A percentile compares a stretch with the other conserved stretches of the same genome.
Evolutionary conservation across 169 alveolate species (phyloP).

Genomic region (Theileria luwenshuni): DNA sequence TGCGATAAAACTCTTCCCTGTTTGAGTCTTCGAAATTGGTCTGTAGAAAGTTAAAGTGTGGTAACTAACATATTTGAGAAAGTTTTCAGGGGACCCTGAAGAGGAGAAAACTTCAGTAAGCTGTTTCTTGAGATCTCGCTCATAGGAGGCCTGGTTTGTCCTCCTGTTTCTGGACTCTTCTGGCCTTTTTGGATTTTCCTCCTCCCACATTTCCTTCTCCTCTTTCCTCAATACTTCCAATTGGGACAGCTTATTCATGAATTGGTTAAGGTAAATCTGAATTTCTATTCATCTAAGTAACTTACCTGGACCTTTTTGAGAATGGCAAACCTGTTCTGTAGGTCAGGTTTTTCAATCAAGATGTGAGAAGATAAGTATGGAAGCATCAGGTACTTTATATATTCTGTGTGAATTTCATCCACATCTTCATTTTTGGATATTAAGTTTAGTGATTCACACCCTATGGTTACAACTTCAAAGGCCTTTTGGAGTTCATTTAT

Average conservation of each 20-base stretch:
- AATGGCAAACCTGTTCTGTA: constrained; percentile 22
- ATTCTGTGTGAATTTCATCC: constrained; percentile 57
- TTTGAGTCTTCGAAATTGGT: not conserved
- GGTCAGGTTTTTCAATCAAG: constrained; percentile 45
- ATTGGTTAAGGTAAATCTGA: constrained; percentile 44
- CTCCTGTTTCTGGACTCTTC: constrained; percentile 25
- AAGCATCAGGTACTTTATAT: constrained; percentile 55
- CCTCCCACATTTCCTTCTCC: constrained; percentile 14
- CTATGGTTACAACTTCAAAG: constrained; percentile 35
- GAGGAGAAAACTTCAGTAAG: constrained; percentile 25
- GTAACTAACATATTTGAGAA: constrained; percentile 14
- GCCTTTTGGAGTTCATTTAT: constrained; percentile 31
- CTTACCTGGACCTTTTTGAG: constrained; percentile 31
- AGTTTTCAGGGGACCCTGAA: constrained; percentile 13
- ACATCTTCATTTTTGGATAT: constrained; percentile 40
- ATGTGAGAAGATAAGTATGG: constrained; percentile 56
- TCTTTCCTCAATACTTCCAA: constrained; percentile 13
- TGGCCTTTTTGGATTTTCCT: not conserved
- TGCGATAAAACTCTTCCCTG: constrained; percentile 44
- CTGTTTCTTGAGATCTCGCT: constrained; percentile 6
- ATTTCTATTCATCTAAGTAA: not conserved
- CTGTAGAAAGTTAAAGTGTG: not conserved
- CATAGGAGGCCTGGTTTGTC: constrained; percentile 19
- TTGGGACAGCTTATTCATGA: constrained; percentile 27
- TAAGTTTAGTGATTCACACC: constrained; percentile 22